Conservation (phyloP, 2,329 filamentous ascomycete species). For the Trichoderma guizhouense region DNA sequence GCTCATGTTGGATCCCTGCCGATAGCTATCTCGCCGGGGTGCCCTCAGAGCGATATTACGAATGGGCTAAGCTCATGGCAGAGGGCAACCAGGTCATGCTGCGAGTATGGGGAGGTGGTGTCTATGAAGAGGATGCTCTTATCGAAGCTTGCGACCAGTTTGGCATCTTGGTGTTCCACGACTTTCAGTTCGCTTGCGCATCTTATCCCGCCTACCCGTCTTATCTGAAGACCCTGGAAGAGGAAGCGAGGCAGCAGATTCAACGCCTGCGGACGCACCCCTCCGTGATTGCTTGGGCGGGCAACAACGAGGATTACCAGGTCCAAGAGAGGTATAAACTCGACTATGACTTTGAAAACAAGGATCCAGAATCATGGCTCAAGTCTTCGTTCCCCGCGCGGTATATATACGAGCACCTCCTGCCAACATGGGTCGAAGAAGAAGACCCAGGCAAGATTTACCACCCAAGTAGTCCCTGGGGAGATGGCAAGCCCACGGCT, state of each 20-base stretch:
- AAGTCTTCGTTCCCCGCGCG: constrained; percentile 72
- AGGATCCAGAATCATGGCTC: constrained; percentile 71
- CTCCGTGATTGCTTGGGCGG: constrained; percentile 71
- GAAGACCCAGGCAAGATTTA: constrained; percentile 64
- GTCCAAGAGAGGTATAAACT: constrained; percentile 66
- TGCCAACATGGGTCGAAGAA: constrained; percentile 61
- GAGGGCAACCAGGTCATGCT: constrained; percentile 47
- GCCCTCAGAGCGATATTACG: constrained; percentile 52
- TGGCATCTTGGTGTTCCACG: constrained; percentile 68
- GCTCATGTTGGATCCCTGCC: constrained; percentile 76
- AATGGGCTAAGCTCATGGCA: constrained; percentile 51
- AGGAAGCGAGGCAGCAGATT: constrained; percentile 61
- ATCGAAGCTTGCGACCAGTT: constrained; percentile 67
- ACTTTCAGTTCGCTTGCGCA: constrained; percentile 68
- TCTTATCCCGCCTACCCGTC: constrained; percentile 62
- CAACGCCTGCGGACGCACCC: constrained; percentile 57
- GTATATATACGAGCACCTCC: constrained; percentile 75
- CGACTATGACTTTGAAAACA: constrained; percentile 70
- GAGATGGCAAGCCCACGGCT: constrained; percentile 51
- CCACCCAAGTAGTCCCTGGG: constrained; percentile 72
- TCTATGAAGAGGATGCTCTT: constrained; percentile 60
- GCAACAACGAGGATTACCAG: constrained; percentile 81
- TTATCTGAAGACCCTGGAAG: constrained; percentile 55
- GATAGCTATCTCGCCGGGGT: constrained; percentile 73
- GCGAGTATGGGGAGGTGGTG: constrained; percentile 30